Percentiles rank a stretch among this genome's conserved stretches.
Evolutionary conservation across 129 eudicot genomes (phyloP).

Genomic region (Erigeron canadensis): DNA sequence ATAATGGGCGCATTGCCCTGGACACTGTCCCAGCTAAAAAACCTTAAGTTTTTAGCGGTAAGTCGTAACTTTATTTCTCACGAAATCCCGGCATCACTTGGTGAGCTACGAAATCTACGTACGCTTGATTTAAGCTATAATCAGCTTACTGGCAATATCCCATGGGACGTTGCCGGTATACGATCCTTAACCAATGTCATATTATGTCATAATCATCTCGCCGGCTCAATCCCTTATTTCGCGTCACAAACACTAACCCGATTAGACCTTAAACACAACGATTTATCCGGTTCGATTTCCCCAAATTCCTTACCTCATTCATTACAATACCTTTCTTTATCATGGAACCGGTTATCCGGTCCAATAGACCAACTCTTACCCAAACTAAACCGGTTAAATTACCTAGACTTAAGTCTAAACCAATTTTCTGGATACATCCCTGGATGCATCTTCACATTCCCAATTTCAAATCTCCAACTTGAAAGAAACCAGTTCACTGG

Average conservation of each 20-base stretch:
- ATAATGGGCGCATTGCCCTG: slow-evolving; percentile 60
- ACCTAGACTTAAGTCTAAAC: slow-evolving; percentile 75
- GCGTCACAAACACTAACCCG: slow-evolving; percentile 42
- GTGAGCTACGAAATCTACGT: slow-evolving; percentile 45
- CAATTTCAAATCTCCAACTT: slow-evolving; percentile 65
- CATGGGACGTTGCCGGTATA: slow-evolving; percentile 47
- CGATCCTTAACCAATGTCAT: slow-evolving; percentile 61
- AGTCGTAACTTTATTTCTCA: slow-evolving; percentile 72
- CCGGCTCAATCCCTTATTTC: slow-evolving; percentile 61
- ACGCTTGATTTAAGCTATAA: slow-evolving; percentile 84
- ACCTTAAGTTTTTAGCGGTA: slow-evolving; percentile 58
- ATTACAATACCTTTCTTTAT: slow-evolving; percentile 63
- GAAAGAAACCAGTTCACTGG: slow-evolving; percentile 75
- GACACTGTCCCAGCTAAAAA: slow-evolving; percentile 45
- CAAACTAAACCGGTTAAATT: slow-evolving; percentile 54
- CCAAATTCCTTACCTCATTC: slow-evolving; percentile 55
- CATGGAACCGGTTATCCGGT: slow-evolving; percentile 78
- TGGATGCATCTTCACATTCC: slow-evolving; percentile 51
- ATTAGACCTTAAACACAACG: slow-evolving; percentile 70
- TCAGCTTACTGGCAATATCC: slow-evolving; percentile 66
- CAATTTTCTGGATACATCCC: slow-evolving; percentile 77
- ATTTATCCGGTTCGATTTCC: slow-evolving; percentile 60
- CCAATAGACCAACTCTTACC: slow-evolving; percentile 51
- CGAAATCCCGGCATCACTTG: slow-evolving; percentile 56
- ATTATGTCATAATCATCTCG: slow-evolving; percentile 59